Conservation (phyloP, 1,284 basidiomycete species). For the Ceratobasidium papillatum region DNA sequence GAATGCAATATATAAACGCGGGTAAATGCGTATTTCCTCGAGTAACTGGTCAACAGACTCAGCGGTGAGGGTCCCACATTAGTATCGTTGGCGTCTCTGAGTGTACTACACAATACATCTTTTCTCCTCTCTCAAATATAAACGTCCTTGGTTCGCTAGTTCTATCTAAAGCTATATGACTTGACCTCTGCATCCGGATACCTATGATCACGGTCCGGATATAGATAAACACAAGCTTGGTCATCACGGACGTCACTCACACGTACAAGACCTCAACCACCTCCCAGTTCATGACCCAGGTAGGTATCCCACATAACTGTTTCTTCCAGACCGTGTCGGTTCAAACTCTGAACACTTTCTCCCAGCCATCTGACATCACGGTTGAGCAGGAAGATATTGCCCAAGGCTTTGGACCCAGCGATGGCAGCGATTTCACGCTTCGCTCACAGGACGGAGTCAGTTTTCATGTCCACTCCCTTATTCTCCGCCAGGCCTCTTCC, state of each 20-base stretch:
- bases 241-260: not conserved
- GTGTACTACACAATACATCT: too few relatives aligned
- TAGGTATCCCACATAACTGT: not conserved
- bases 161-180: too few relatives aligned
- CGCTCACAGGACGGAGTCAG: conserved; percentile 17
- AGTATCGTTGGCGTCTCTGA: too few relatives aligned
- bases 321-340: not conserved
- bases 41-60: too few relatives aligned
- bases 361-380: not conserved
- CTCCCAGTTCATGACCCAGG: conserved; percentile 14
- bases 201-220: not conserved
- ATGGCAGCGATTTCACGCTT: conserved; percentile 31
- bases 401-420: conserved; percentile 11
- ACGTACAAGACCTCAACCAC: not conserved
- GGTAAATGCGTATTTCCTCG: too few relatives aligned
- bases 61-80: too few relatives aligned
- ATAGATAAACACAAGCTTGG: not conserved
- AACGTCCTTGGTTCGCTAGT: too few relatives aligned
- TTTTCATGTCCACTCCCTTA: conserved; percentile 19
- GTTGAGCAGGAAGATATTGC: conserved; percentile 5
- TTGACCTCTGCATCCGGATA: too few relatives aligned
- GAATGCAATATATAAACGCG: too few relatives aligned
- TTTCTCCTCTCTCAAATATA: too few relatives aligned
- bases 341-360: not conserved
- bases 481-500: conserved; percentile 19